phyloP scores from a whole-genome alignment of 2,329 filamentous ascomycete species.

The Aschersonia sp. region DNA sequence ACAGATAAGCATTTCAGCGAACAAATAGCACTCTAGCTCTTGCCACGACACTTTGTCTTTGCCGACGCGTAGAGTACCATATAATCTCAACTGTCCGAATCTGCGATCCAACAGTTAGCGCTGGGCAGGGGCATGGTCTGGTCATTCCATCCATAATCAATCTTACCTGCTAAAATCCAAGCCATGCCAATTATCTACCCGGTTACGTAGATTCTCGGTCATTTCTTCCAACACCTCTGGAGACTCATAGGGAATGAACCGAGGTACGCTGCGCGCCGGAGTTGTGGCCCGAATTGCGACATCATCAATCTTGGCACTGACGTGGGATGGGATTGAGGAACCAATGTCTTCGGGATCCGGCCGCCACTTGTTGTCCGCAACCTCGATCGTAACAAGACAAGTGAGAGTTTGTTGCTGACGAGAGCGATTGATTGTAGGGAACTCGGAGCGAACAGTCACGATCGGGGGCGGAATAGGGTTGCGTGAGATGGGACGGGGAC shows the following conservation, averaged over 20 bases:
- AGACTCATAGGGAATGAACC: constrained; percentile 59
- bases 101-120: constrained; percentile 22
- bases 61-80: constrained; percentile 81
- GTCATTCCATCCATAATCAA: not conserved
- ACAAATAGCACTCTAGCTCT: constrained; percentile 91
- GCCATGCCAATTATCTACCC: constrained; percentile 98
- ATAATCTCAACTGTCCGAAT: constrained; percentile 82
- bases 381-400: constrained; percentile 85
- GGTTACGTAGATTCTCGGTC: constrained; percentile 66
- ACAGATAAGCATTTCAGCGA: constrained; percentile 98
- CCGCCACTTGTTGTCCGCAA: constrained; percentile 82
- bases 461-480: constrained; percentile 84
- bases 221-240: constrained; percentile 67
- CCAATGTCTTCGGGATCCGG: constrained; percentile 71
- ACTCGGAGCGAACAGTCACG: constrained; percentile 93
- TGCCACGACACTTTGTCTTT: constrained; percentile 97
- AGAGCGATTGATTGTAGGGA: constrained; percentile 82
- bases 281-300: constrained; percentile 42
- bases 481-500: constrained; percentile 54
- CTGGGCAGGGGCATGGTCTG: not conserved
- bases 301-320: constrained; percentile 33
- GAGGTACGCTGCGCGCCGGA: constrained; percentile 39
- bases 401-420: constrained; percentile 91
- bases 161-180: constrained; percentile 69
- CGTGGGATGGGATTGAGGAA: constrained; percentile 26